Conservation (phyloP, 306 rosid genomes). For the Prunus mongolica region DNA sequence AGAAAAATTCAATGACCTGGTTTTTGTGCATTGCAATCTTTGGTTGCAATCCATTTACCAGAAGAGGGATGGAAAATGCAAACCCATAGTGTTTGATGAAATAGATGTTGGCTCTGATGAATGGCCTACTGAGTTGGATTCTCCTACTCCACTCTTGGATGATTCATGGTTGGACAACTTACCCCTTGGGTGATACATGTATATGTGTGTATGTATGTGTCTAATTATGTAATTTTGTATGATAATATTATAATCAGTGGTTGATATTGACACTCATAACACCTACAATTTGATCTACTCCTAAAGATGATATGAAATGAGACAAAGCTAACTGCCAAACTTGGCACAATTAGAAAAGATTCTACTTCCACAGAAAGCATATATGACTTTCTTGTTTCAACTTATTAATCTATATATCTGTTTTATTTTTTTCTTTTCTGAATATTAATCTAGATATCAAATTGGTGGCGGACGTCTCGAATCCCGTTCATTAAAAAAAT, state of each 20-base stretch:
- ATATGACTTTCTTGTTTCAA: neutral
- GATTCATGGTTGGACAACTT: constrained; percentile 63
- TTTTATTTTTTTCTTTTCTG: too few species aligned
- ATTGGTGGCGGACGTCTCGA: too few species aligned
- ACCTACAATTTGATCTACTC: neutral
- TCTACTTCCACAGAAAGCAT: too few species aligned
- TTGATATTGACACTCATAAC: neutral
- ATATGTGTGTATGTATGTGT: neutral
- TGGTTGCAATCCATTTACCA: constrained; percentile 48
- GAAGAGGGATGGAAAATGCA: constrained; percentile 36
- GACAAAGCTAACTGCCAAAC: neutral
- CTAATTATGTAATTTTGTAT: neutral
- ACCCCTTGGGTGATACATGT: constrained; percentile 30
- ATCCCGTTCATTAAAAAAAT: too few species aligned
- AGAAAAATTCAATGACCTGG: constrained; percentile 52
- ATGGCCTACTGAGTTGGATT: constrained; percentile 60
- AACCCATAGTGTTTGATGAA: constrained; percentile 49
- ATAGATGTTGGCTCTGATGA: constrained; percentile 60
- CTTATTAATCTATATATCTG: neutral
- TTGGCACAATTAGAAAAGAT: neutral
- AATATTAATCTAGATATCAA: too few species aligned
- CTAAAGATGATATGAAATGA: too few species aligned
- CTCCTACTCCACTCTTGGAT: constrained; percentile 47
- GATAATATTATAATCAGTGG: neutral
- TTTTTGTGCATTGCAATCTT: constrained; percentile 68